phyloP scores from a whole-genome alignment of 1,139 yeast genomes.

The Lipomyces yarrowii region DNA sequence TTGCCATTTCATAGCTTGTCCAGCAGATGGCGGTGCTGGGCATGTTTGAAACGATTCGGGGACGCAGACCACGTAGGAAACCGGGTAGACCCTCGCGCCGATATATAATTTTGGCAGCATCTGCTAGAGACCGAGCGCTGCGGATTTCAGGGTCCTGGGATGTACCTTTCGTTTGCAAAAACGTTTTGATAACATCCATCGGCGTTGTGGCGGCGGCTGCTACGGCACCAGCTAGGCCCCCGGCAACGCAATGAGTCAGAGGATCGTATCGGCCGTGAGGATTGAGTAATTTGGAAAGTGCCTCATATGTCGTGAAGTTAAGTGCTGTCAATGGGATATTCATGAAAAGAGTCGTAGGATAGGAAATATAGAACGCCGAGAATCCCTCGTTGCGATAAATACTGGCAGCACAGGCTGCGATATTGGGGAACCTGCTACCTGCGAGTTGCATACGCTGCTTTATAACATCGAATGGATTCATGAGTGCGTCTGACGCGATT shows the following conservation, averaged over 20 bases:
- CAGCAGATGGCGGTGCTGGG: constrained; percentile 98
- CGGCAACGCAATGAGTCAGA: constrained; percentile 85
- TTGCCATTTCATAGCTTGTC: constrained; percentile 99
- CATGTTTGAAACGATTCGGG: constrained; percentile 89
- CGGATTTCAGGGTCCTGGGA: constrained; percentile 50
- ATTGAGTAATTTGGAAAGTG: constrained; percentile 72
- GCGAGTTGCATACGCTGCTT: constrained; percentile 81
- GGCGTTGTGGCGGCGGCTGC: constrained; percentile 98
- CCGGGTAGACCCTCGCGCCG: constrained; percentile 67
- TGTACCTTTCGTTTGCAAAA: constrained; percentile 72
- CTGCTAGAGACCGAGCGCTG: constrained; percentile 65
- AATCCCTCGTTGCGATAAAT: constrained; percentile 79
- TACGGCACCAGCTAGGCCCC: constrained; percentile 94
- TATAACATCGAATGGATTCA: constrained; percentile 97
- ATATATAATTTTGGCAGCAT: constrained; percentile 73
- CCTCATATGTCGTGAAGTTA: constrained; percentile 92
- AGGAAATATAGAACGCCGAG: constrained; percentile 82
- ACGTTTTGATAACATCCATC: constrained; percentile 90
- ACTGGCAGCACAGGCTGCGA: constrained; percentile 45
- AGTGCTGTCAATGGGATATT: constrained; percentile 95
- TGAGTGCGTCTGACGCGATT: constrained; percentile 86
- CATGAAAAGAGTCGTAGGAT: constrained; percentile 92
- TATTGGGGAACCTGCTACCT: constrained; percentile 40
- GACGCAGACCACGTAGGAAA: constrained; percentile 82
- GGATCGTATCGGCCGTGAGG: constrained; percentile 85